A percentile compares a stretch with the other conserved stretches of the same genome.
Conservation (phyloP, 2,329 filamentous ascomycete species). For the Trichoderma guizhouense region DNA sequence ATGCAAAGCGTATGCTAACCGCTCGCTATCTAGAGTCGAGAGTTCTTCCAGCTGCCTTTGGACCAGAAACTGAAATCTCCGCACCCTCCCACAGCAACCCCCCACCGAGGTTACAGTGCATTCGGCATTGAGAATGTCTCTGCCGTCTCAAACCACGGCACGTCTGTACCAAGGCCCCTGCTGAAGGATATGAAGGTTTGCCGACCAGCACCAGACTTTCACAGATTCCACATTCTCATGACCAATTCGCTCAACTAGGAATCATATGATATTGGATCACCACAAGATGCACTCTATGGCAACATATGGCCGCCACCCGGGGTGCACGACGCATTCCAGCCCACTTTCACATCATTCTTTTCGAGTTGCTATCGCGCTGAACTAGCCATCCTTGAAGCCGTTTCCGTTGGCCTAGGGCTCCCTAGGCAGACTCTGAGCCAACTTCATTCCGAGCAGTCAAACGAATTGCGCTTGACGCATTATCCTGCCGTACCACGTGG, state of each 20-base stretch:
- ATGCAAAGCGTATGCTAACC: not conserved
- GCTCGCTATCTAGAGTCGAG: slow-evolving; percentile 1
- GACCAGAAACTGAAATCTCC: slow-evolving; percentile 12
- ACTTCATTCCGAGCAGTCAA: not conserved
- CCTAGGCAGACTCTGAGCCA: slow-evolving; percentile 1
- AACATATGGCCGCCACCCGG: slow-evolving; percentile 13
- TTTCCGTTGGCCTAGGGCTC: slow-evolving; percentile 5
- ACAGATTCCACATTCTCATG: not conserved
- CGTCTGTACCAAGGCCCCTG: not conserved
- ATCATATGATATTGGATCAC: slow-evolving; percentile 12
- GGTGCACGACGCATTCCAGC: slow-evolving; percentile 2
- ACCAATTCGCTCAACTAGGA: not conserved
- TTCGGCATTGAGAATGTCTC: slow-evolving; percentile 13
- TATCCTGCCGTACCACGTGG: not conserved
- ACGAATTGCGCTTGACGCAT: not conserved
- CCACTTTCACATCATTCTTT: slow-evolving; percentile 8
- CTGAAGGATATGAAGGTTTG: slow-evolving; percentile 16
- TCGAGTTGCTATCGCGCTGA: not conserved
- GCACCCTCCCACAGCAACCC: slow-evolving; percentile 12
- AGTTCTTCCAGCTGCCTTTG: slow-evolving; percentile 7
- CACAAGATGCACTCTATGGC: not conserved
- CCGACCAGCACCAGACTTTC: not conserved
- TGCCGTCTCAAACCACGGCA: slow-evolving; percentile 1
- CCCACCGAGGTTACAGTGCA: slow-evolving; percentile 14
- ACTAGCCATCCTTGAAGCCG: slow-evolving; percentile 8